Base-by-base conservation (phyloP, 179 eudicot species). In the Amaranthus tricolor region DNA sequence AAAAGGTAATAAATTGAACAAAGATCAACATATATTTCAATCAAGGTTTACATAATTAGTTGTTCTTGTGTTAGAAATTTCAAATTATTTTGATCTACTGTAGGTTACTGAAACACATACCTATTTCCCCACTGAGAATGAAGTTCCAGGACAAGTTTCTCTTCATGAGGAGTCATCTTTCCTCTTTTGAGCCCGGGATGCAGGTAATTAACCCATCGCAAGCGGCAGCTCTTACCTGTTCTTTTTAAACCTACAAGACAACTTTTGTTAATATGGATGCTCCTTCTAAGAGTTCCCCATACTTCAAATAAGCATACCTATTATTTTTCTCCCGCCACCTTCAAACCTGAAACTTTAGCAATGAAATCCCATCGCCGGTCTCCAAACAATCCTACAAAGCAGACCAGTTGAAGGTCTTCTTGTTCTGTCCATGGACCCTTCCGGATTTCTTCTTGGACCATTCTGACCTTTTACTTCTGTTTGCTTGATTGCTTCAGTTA, bases 321-420 rank as follows among this genome's bases (percentile, higher is more conserved):
- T 77, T 13, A 80, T 80, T 64, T 85, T 85, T 90, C 95, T 87
- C 97, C 97, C 97, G 85, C 97, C 95, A 90, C 94, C 95, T 86
- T 90, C 97, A 90, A 91, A 91, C 97, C 97, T 91, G 97, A 90
- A 82, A 91, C 97, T 83, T 90, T 87, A 19, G 97, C 92, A 66
- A 91, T 85, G 88, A 90, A 91, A 91, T 91, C 97, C 97, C 97
- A 91, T 80, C 92, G 84, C 7, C 95, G 89, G 70, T 91, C 97
- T n/a, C 97, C 97, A 50, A 88, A 91, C 77, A 88, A 59, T 76
- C 92, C 90, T 70, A 91, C 97, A 72, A 85, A 86, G 78, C 87
- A 87, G 74, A 81, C 87, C 65, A 91, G 84, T 54, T 90, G 91
- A 76, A 83, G 78, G 76, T 91, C 97, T 85, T 91, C 97, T 72